Percentiles rank a stretch among this genome's conserved stretches.
These are phyloP conservation scores for Cryptosporidium meleagridis DNA, from an alignment of 169 alveolate genomes.

Conservation along the genomic window DNA sequence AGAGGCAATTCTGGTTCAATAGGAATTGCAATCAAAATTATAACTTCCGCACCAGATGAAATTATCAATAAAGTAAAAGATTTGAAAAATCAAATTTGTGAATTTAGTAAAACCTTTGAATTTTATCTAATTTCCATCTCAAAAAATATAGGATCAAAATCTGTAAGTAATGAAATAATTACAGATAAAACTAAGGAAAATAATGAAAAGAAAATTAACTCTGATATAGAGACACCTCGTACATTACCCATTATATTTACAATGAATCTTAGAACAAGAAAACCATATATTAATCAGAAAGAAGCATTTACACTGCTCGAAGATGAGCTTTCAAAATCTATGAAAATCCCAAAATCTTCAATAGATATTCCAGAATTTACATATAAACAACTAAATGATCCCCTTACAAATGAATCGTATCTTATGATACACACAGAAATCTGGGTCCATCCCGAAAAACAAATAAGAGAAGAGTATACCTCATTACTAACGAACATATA, in stretches of 20 bases:
- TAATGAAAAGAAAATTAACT: not conserved
- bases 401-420: slow-evolving; percentile 8
- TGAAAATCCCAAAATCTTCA: slow-evolving; percentile 20
- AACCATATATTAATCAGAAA: slow-evolving; percentile 29
- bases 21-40: slow-evolving; percentile 19
- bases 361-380: slow-evolving; percentile 68
- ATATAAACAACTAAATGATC: slow-evolving; percentile 45
- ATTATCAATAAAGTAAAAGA: not conserved
- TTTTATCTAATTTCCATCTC: slow-evolving; percentile 22
- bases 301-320: slow-evolving; percentile 49
- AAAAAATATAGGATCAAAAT: slow-evolving; percentile 35
- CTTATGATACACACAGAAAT: slow-evolving; percentile 29
- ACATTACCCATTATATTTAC: slow-evolving; percentile 40
- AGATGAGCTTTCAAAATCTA: slow-evolving; percentile 39
- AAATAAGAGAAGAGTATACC: slow-evolving; percentile 27
- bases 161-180: slow-evolving; percentile 36
- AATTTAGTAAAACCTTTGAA: slow-evolving; percentile 14
- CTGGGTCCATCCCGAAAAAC: slow-evolving; percentile 58
- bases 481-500: slow-evolving; percentile 29
- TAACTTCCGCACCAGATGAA: slow-evolving; percentile 4
- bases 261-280: slow-evolving; percentile 39
- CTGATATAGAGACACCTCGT: not conserved
- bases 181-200: not conserved
- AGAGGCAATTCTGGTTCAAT: not conserved
- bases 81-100: not conserved